phyloP scores from a whole-genome alignment of 2,329 filamentous ascomycete species.

The Onygena corvina region DNA sequence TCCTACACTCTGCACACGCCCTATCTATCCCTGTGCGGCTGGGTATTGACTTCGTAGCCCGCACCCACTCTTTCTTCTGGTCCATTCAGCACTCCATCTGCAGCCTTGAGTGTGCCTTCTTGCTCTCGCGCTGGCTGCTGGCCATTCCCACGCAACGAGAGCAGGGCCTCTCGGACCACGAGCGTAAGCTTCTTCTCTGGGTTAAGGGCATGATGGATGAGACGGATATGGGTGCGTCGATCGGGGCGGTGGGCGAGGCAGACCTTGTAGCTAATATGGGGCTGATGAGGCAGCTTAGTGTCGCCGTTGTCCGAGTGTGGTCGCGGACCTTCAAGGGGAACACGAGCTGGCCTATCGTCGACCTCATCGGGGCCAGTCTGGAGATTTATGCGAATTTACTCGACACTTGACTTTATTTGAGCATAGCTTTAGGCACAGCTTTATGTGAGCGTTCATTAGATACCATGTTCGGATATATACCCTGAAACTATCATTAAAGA shows the following conservation, averaged over 20 bases:
- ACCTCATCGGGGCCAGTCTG: slow-evolving; percentile 36
- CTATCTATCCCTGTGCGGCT: slow-evolving; percentile 44
- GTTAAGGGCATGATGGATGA: slow-evolving; percentile 41
- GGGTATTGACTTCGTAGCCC: slow-evolving; percentile 43
- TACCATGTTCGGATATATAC: too few relatives aligned
- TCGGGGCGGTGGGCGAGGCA: slow-evolving; percentile 29
- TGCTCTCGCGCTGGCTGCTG: slow-evolving; percentile 37
- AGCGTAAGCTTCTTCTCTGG: slow-evolving; percentile 37
- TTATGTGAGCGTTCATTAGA: too few relatives aligned
- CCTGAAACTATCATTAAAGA: neutral
- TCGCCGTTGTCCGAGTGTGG: slow-evolving; percentile 39
- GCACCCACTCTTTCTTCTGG: slow-evolving; percentile 45
- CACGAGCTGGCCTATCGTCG: slow-evolving; percentile 39
- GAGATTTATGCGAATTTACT: slow-evolving; percentile 38
- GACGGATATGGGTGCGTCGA: slow-evolving; percentile 36
- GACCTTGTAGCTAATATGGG: slow-evolving; percentile 34
- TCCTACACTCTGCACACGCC: slow-evolving; percentile 44
- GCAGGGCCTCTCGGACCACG: slow-evolving; percentile 36
- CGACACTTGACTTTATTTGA: slow-evolving; percentile 22
- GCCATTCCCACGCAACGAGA: slow-evolving; percentile 35
- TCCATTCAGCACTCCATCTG: slow-evolving; percentile 45
- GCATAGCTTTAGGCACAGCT: neutral
- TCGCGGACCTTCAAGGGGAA: slow-evolving; percentile 38
- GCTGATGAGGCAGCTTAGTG: slow-evolving; percentile 36
- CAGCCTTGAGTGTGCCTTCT: slow-evolving; percentile 42